Conservation (phyloP, 1,139 yeast species). For the Suhomyces guaymorum region DNA sequence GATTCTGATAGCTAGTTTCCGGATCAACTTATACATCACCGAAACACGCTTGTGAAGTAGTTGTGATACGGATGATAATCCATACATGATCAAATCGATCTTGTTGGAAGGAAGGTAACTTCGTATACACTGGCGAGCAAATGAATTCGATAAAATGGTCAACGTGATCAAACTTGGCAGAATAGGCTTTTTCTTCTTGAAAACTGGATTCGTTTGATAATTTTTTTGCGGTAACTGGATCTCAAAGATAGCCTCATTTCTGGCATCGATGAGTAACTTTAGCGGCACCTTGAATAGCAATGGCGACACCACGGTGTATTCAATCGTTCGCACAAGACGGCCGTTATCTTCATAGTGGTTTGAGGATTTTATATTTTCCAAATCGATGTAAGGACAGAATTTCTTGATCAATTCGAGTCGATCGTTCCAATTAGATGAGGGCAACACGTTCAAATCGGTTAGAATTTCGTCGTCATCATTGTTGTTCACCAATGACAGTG, state of each 20-base stretch:
- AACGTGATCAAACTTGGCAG: slow-evolving; percentile 13
- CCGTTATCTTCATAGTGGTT: slow-evolving; percentile 14
- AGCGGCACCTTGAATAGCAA: slow-evolving; percentile 26
- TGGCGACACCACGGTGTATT: slow-evolving; percentile 25
- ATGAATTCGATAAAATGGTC: slow-evolving; percentile 26
- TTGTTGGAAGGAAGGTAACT: slow-evolving; percentile 31
- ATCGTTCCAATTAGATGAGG: slow-evolving; percentile 38
- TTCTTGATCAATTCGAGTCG: slow-evolving; percentile 28
- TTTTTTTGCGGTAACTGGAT: slow-evolving; percentile 11
- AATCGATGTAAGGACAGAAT: slow-evolving; percentile 31
- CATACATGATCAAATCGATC: slow-evolving; percentile 32
- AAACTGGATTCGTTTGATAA: neutral
- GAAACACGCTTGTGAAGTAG: slow-evolving; percentile 25
- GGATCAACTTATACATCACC: slow-evolving; percentile 22
- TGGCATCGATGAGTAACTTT: slow-evolving; percentile 20
- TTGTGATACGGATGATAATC: slow-evolving; percentile 34
- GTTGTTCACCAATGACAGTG: slow-evolving; percentile 3
- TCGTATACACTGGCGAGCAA: slow-evolving; percentile 18
- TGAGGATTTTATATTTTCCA: slow-evolving; percentile 21
- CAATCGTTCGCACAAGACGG: slow-evolving; percentile 21
- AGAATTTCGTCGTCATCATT: slow-evolving; percentile 25
- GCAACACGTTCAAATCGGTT: slow-evolving; percentile 34
- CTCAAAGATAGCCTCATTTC: slow-evolving; percentile 20
- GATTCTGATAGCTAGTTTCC: slow-evolving; percentile 17
- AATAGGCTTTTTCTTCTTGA: slow-evolving; percentile 2